Conservation (phyloP, 164 flowering plant genomes). For the Umbellularia californica region DNA sequence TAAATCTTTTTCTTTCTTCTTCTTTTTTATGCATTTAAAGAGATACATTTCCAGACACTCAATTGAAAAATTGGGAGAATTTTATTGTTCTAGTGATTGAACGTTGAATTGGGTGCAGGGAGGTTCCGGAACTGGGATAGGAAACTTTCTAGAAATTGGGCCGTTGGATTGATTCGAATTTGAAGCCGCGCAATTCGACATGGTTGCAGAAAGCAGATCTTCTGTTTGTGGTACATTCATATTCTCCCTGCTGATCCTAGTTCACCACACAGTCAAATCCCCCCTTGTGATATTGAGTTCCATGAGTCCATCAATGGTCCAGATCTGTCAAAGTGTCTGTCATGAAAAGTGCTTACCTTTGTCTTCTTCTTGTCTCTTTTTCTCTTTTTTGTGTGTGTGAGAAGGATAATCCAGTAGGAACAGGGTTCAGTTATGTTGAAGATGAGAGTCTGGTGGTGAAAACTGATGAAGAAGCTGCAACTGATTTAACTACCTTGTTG, state of each 20-base stretch:
- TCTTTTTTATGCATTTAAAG: not conserved
- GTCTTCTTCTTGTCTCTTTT: not conserved
- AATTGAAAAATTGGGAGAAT: not conserved
- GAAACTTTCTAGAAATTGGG: slow-evolving; percentile 57
- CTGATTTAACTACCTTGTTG: slow-evolving; percentile 63
- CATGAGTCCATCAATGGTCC: too few relatives aligned
- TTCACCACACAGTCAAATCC: not conserved
- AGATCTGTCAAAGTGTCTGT: not conserved
- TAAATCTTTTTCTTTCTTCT: slow-evolving; percentile 16
- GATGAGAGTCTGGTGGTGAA: slow-evolving; percentile 50
- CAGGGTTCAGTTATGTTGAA: slow-evolving; percentile 89
- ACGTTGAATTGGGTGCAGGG: slow-evolving; percentile 27
- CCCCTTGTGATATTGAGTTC: not conserved
- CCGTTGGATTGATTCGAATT: slow-evolving; percentile 41
- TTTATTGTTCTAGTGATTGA: not conserved
- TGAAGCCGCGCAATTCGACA: slow-evolving; percentile 53
- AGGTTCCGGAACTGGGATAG: slow-evolving; percentile 54
- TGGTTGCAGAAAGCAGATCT: slow-evolving; percentile 62
- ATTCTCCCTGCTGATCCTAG: not conserved
- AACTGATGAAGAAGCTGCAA: slow-evolving; percentile 75
- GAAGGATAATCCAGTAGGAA: slow-evolving; percentile 91
- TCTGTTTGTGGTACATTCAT: slow-evolving; percentile 43
- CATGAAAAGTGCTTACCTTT: not conserved
- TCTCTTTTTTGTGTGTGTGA: too few relatives aligned
- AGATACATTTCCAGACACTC: not conserved